Percentiles rank a stretch among this genome's conserved stretches.
These are phyloP conservation scores for Eragrostis curvula DNA, from an alignment of 176 grass and related monocot genomes.

Conservation along the genomic window DNA sequence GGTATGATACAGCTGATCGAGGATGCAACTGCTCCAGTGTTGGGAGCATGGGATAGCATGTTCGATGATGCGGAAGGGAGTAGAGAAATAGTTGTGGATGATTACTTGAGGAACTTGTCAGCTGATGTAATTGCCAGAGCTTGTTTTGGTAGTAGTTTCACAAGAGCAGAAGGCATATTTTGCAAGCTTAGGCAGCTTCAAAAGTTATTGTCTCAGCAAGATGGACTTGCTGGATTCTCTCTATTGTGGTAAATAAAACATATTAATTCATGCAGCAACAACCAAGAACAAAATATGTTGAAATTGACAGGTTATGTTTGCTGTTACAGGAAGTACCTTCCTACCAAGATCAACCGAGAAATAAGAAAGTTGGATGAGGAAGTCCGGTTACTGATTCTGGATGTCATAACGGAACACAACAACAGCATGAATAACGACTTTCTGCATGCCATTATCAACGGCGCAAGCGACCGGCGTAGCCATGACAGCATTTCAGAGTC, in stretches of 20 bases:
- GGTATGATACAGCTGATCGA: slow-evolving; percentile 59
- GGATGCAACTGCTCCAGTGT: slow-evolving; percentile 50
- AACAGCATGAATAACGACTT: slow-evolving; percentile 10
- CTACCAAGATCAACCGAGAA: slow-evolving; percentile 59
- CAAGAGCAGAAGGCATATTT: slow-evolving; percentile 72
- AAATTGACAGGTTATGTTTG: not conserved
- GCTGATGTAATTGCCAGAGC: slow-evolving; percentile 67
- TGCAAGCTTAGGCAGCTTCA: slow-evolving; percentile 63
- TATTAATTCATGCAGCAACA: slow-evolving; percentile 24
- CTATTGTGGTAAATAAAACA: slow-evolving; percentile 47
- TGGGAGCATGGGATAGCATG: slow-evolving; percentile 61
- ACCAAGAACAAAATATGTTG: slow-evolving; percentile 23
- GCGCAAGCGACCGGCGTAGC: slow-evolving; percentile 3
- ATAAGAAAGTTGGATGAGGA: slow-evolving; percentile 56
- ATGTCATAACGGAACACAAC: slow-evolving; percentile 52
- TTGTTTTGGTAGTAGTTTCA: slow-evolving; percentile 77
- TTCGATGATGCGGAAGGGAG: slow-evolving; percentile 39
- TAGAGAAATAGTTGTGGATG: slow-evolving; percentile 69
- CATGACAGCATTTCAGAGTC: not conserved
- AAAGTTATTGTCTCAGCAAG: slow-evolving; percentile 46
- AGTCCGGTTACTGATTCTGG: slow-evolving; percentile 47
- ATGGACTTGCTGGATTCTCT: slow-evolving; percentile 34
- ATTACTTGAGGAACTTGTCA: slow-evolving; percentile 64
- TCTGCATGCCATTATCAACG: slow-evolving; percentile 58
- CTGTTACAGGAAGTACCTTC: slow-evolving; percentile 49